Base-by-base conservation (phyloP, 768 basidiomycete species). In the Suillus weaverae region DNA sequence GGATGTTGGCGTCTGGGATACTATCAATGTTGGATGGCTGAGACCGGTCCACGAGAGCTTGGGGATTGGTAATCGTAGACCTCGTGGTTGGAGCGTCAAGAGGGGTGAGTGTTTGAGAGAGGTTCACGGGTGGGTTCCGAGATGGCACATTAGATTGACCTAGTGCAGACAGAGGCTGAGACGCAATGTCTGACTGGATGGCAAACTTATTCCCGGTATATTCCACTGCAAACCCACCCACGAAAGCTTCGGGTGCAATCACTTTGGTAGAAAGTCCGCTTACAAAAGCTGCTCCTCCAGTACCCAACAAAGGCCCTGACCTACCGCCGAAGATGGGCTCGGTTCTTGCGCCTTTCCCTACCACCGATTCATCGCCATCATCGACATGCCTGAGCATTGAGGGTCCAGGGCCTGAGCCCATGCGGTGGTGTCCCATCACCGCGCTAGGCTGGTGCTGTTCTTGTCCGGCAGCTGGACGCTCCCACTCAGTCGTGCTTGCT, bases 1-100 rank as follows among this genome's bases (percentile, higher is more conserved):
- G 63, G 54, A 71, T 32, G 57, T 67, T 68, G 20, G 20, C 65
- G 8, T 33, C 50, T 51, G 71, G 67, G 18, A 30, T 59, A 41
- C 6, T 35, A 35, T 36, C 53, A 54, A 0, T 54, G 5, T 54
- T 54, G 5, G 33, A 54, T n/a, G 10, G 20, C 4, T 33, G 53
- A 54, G 6, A 11, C 10, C 3, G 7, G 11, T 59, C 57, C 13
- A 55, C 14, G 26, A 18, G 56, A 26, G 38, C 26, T 38, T 57
- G 26, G 11, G 30, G 11, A 59, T 41, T 20, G 26, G 39, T 18
- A 59, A 14, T 41, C 32, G 44, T 26, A 22, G 46, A 18, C 16
- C 16, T 59, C 6, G 18, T 59, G 10, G 6, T 32, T 41, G 18
- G 18, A 59, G 18, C 10, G 55, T 41, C 66, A 1, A 67, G 65